Conservation (phyloP, 2,329 filamentous ascomycete genomes). For the Cladophialophora carrionii region DNA sequence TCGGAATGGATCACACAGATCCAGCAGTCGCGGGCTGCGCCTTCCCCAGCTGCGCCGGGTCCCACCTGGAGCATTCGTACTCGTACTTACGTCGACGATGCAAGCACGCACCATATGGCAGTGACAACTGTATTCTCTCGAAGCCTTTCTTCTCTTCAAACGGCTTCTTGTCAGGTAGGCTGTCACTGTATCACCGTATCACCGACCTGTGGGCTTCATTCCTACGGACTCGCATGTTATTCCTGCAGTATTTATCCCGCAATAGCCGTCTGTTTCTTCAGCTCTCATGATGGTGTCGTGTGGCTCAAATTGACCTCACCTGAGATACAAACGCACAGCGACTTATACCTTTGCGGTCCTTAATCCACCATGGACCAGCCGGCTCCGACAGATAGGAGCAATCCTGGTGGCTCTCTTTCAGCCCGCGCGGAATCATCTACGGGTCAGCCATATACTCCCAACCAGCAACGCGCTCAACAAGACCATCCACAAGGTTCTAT, state of each 20-base stretch:
- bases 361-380: neutral
- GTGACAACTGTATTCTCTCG: neutral
- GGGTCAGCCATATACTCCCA: neutral
- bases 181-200: neutral
- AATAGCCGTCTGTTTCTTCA: neutral
- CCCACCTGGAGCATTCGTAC: neutral
- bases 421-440: neutral
- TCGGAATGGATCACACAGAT: neutral
- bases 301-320: neutral
- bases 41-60: neutral
- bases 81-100: conserved; percentile 3
- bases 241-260: conserved; percentile 5
- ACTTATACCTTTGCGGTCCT: neutral
- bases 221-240: conserved; percentile 9
- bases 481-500: conserved; percentile 1
- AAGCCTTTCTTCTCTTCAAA: neutral
- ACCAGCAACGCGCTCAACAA: neutral
- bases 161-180: neutral
- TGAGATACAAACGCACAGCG: neutral
- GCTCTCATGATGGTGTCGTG: neutral
- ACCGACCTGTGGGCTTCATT: neutral
- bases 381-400: neutral
- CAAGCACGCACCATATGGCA: neutral
- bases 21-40: neutral
- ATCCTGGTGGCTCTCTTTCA: neutral